Evolutionary conservation across 2,329 filamentous ascomycete species (phyloP), one percentile per base, ranked within the genome.

Genomic region (Dactylellina drechsleri): DNA sequence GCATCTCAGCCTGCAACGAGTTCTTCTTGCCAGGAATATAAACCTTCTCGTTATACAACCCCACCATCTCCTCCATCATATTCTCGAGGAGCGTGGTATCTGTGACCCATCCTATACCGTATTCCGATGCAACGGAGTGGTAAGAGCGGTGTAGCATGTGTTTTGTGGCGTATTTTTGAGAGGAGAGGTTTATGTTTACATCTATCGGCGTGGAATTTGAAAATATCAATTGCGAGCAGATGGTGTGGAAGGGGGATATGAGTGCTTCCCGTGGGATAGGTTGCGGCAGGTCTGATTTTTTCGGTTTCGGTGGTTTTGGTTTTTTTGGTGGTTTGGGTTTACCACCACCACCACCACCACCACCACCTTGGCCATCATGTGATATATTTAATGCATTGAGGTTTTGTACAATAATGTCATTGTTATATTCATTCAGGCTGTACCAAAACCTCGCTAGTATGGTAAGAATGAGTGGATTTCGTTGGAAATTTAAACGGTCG

Each of bases 91-190:
- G 50, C 0, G 18, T 16, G 12, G 66, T 40, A 31, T 74, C 70
- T 0, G 41, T 60, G 7, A 74, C 47, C 56, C 64, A 66, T 16
- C 61, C 61, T 10, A 49, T 53, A 1, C 53, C 52, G 2, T 53
- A 45, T 49, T 65, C 67, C 0, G 57, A 40, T 18, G 62, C 52
- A 6, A 72, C 28, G 1, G 31, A 57, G 2, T 43, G 56, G 31
- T 74, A 74, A 2, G 31, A 26, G 18, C 70, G 61, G 7, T 62
- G 60, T 20, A 74, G 52, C 13, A 67, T 67, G 26, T 65, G 61
- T 28, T 67, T 62, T 31, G 62, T n/a, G 2, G 56, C 45, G 18
- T 62, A 57, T 31, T 70, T 62, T 57, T 74, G 70, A n/a, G 45
- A 18, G 18, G 70, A 52, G 6, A 74, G 26, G 7, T 43, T 56